Base-by-base conservation (phyloP, 2,329 filamentous ascomycete genomes). In the Alternaria panax region DNA sequence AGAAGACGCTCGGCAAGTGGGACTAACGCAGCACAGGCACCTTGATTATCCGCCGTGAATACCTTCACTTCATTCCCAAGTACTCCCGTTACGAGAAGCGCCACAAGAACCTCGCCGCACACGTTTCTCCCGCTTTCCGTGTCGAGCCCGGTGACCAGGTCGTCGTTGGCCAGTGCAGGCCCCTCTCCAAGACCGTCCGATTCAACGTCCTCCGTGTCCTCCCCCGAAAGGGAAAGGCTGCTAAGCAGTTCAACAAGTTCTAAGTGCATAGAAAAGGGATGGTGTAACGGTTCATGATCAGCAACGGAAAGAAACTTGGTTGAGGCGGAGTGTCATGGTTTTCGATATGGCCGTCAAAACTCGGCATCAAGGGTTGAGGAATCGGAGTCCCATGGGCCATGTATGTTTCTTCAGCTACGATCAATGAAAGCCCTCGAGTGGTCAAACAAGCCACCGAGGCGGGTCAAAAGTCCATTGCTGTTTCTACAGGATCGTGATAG, bases 81-180 rank as follows among this genome's bases (percentile, higher is more conserved):
- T 99, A 99, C 90, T 88, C 92, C 82, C 92, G 95, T 90, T 99
- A 99, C 85, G 96, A 99, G 92, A 98, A 97, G 91, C 90, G 95
- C 84, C 95, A 99, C 92, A 97, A 97, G 91, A 99, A 99, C 90
- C 88, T 99, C 73, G 92, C 95, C 80, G 95, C 94, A 75, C 95
- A 99, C 89, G 94, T 98, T 79, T 97, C 93, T 71, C 95, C 95
- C 78, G 94, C 94, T 84, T 99, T 99, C 93, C 95, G 95, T 97
- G 93, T 98, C 78, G 92, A 96, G 87, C 94, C 98, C 83, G 96
- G 95, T 89, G 95, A 99, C 86, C 91, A 94, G 86, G 96, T 99
- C 79, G 97, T 94, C 78, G 94, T 99, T 84, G 95, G 95, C 86
- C 95, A 99, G 88, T 99, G 95, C 92, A 88, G 95, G 84, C 95